Conservation (phyloP, 805 yeast genomes). For the Saturnispora mendoncae region DNA sequence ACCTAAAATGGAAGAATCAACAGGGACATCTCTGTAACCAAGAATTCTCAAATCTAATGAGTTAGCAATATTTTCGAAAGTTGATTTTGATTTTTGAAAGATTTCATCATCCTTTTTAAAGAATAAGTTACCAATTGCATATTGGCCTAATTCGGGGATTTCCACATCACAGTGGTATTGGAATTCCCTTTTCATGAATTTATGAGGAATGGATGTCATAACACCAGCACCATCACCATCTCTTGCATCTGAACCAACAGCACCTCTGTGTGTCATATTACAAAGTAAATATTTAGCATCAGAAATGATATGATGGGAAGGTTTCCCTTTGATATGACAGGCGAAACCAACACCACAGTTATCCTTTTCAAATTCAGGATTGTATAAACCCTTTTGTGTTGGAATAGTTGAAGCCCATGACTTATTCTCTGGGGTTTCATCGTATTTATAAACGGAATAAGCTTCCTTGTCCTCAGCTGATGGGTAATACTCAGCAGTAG, state of each 20-base stretch:
- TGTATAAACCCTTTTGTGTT: constrained; percentile 77
- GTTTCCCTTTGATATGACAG: constrained; percentile 81
- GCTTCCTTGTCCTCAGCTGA: constrained; percentile 18
- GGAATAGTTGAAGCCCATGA: constrained; percentile 94
- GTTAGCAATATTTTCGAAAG: constrained; percentile 74
- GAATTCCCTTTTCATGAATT: constrained; percentile 78
- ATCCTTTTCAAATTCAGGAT: constrained; percentile 90
- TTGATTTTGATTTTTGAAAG: constrained; percentile 57
- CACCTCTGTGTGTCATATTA: constrained; percentile 99
- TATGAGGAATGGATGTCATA: constrained; percentile 85
- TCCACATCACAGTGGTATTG: constrained; percentile 55
- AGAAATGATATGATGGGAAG: constrained; percentile 85
- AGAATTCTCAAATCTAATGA: constrained; percentile 72
- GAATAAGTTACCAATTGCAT: constrained; percentile 91
- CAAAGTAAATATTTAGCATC: constrained; percentile 84
- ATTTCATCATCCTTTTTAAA: constrained; percentile 80
- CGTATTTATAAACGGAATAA: constrained; percentile 51
- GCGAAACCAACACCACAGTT: constrained; percentile 98
- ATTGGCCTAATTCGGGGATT: constrained; percentile 75
- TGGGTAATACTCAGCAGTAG: constrained; percentile 21
- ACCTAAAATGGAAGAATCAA: constrained; percentile 88
- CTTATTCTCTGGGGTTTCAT: constrained; percentile 66
- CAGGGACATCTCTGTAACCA: constrained; percentile 94
- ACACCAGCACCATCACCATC: constrained; percentile 99
- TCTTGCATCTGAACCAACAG: constrained; percentile 89